Evolutionary conservation across 306 rosid species (phyloP).

Genomic region (Malus sylvestris): DNA sequence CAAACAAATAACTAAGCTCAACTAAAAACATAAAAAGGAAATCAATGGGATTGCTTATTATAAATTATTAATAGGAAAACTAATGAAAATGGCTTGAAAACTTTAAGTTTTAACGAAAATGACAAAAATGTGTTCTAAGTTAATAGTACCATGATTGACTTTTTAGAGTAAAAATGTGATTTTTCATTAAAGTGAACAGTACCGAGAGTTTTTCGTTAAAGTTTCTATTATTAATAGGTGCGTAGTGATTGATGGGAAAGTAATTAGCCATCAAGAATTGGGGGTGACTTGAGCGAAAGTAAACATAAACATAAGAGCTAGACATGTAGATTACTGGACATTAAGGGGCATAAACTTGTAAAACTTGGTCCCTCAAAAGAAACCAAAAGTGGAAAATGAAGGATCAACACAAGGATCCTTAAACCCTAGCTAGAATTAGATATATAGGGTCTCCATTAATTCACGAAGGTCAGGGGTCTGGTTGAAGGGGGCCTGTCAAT

Average conservation of each 20-base stretch:
- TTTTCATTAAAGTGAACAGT: too few relatives aligned
- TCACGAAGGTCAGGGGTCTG: conserved; percentile 9
- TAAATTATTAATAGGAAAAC: neutral
- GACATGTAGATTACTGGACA: neutral
- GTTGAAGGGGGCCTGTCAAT: conserved; percentile 39
- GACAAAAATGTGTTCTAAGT: too few relatives aligned
- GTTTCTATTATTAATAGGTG: too few relatives aligned
- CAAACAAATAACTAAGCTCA: neutral
- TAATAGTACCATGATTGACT: too few relatives aligned
- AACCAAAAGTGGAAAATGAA: conserved; percentile 17
- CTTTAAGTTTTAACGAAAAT: too few relatives aligned
- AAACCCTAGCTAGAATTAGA: conserved; percentile 25
- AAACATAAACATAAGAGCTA: neutral
- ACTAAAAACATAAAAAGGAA: neutral
- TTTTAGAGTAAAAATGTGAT: too few relatives aligned
- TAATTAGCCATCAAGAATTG: neutral
- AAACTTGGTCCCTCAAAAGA: neutral
- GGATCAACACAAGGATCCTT: conserved; percentile 6
- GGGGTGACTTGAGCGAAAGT: neutral
- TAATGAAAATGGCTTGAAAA: too few relatives aligned
- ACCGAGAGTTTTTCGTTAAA: accelerated
- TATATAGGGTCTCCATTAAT: neutral
- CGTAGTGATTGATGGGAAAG: neutral
- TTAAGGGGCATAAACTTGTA: conserved; percentile 2
- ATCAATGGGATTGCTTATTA: neutral